phyloP scores from a whole-genome alignment of 2,329 filamentous ascomycete genomes.

The Atkinsonella hypoxylon region DNA sequence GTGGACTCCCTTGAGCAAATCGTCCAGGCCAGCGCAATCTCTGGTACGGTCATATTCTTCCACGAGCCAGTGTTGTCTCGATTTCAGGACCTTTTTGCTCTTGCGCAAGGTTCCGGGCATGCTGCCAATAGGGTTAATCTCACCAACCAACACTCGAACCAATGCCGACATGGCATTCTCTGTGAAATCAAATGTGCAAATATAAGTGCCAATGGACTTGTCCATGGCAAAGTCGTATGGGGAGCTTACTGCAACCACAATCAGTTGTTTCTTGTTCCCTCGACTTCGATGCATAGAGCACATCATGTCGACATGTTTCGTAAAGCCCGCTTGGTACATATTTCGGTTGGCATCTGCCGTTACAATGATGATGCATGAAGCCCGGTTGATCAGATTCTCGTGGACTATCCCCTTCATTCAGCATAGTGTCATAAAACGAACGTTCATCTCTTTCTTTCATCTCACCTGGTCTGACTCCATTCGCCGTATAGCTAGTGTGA shows the following conservation, averaged over 20 bases:
- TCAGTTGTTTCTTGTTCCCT: conserved; percentile 75
- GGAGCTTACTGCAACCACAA: conserved; percentile 87
- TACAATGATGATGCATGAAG: conserved; percentile 77
- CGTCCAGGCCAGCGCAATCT: conserved; percentile 61
- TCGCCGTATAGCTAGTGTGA: conserved; percentile 91
- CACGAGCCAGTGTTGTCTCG: conserved; percentile 90
- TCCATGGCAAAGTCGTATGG: conserved; percentile 97
- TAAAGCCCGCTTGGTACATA: conserved; percentile 86
- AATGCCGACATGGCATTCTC: conserved; percentile 80
- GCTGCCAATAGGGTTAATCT: conserved; percentile 47
- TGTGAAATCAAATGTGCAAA: conserved; percentile 94
- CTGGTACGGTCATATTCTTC: conserved; percentile 75
- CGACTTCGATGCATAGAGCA: conserved; percentile 69
- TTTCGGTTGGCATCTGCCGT: conserved; percentile 93
- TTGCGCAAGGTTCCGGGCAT: conserved; percentile 68
- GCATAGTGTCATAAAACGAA: neutral
- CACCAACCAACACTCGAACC: conserved; percentile 73
- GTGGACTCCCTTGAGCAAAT: conserved; percentile 59
- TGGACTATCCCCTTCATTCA: conserved; percentile 43
- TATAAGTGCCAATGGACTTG: conserved; percentile 76
- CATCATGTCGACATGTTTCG: conserved; percentile 93
- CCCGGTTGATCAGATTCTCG: conserved; percentile 81
- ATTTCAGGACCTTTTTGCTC: conserved; percentile 76
- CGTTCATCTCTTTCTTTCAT: neutral
- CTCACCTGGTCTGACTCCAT: conserved; percentile 66